Conservation (phyloP, 2,329 filamentous ascomycete genomes). For the Rugonectria rugulosa region DNA sequence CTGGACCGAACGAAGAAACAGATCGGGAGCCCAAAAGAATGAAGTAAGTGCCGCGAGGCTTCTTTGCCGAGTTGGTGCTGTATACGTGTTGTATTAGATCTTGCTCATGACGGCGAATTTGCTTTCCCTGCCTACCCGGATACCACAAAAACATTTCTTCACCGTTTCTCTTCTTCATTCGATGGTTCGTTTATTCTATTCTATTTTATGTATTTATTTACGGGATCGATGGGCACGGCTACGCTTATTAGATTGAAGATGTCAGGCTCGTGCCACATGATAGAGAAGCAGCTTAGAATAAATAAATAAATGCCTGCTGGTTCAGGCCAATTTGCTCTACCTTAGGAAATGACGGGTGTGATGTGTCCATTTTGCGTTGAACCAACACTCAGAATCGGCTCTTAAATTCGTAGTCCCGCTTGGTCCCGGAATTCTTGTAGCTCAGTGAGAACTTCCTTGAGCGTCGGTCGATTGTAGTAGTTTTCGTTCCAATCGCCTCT, state of each 20-base stretch:
- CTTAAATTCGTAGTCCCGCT: slow-evolving; percentile 26
- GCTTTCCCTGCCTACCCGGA: slow-evolving; percentile 1
- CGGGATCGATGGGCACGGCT: not conserved
- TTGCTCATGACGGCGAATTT: not conserved
- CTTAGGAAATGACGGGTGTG: not conserved
- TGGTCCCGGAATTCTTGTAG: slow-evolving; percentile 40
- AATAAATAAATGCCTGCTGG: too few relatives aligned
- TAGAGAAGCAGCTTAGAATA: not conserved
- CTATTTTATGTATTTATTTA: not conserved
- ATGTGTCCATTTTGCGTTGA: slow-evolving; percentile 11
- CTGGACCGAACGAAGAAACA: slow-evolving; percentile 33
- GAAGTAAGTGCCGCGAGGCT: slow-evolving; percentile 36
- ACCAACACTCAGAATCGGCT: not conserved
- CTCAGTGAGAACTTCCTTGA: slow-evolving; percentile 52
- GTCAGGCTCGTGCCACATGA: slow-evolving; percentile 7
- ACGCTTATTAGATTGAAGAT: not conserved
- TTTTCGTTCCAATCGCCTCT: slow-evolving; percentile 59
- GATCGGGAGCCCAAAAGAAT: slow-evolving; percentile 44
- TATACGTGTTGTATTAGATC: not conserved
- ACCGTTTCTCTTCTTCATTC: not conserved
- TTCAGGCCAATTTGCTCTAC: not conserved
- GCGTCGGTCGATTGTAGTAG: slow-evolving; percentile 55
- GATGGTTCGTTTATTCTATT: not conserved
- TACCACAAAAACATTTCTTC: too few relatives aligned
- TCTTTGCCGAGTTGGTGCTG: not conserved